Evolutionary conservation across 352 stramenopile species (phyloP).

Genomic region (Phytophthora sp.): DNA sequence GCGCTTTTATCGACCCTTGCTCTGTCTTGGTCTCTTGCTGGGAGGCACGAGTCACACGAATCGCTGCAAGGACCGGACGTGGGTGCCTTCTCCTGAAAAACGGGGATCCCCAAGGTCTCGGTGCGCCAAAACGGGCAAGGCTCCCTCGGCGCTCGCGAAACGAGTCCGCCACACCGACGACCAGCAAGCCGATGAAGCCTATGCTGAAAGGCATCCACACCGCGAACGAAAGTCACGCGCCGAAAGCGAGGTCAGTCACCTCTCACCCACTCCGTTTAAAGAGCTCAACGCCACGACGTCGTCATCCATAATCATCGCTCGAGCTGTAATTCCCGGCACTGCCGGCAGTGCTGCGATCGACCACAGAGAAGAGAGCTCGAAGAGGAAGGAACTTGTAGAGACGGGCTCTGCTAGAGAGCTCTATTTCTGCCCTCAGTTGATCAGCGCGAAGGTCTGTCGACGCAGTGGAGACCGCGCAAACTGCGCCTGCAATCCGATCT

Average conservation of each 20-base stretch:
- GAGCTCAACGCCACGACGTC: constrained; percentile 1
- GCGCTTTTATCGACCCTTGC: background rate
- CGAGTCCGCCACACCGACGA: too few relatives aligned
- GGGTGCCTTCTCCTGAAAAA: background rate
- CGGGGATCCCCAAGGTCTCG: background rate
- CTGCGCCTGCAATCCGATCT: background rate
- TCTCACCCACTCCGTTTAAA: background rate
- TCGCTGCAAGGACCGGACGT: background rate
- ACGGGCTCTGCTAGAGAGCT: constrained; percentile 13
- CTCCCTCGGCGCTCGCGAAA: too few relatives aligned
- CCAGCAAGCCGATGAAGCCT: background rate
- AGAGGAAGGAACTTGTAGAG: constrained; percentile 6
- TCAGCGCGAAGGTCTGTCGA: background rate
- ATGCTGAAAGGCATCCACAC: background rate
- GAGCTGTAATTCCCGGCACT: background rate
- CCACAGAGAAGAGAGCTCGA: background rate
- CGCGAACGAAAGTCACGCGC: background rate
- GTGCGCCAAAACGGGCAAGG: background rate
- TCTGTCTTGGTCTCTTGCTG: background rate
- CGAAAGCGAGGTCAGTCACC: background rate
- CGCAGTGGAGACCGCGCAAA: background rate
- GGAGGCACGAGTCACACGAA: background rate
- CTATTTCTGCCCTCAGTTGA: background rate
- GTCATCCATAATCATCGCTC: background rate
- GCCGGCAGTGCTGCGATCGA: background rate